Evolutionary conservation across 1,284 basidiomycete genomes (phyloP).

Genomic region (Agaricales sp.): DNA sequence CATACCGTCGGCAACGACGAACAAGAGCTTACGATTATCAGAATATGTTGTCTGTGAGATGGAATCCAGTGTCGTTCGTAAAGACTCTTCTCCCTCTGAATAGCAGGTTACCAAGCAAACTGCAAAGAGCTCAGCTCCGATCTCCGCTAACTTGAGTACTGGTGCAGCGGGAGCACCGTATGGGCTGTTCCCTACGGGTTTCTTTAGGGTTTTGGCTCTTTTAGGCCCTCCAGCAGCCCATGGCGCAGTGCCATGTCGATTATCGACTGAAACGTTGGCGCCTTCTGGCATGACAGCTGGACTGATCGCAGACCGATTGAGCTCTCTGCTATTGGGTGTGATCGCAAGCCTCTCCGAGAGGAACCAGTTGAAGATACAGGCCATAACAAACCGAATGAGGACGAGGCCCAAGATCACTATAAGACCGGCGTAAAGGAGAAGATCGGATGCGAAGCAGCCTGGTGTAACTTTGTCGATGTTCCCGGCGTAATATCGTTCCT

Average conservation of each 20-base stretch:
- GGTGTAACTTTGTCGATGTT: conserved; percentile 95
- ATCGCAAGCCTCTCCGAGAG: conserved; percentile 72
- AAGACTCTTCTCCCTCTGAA: conserved; percentile 90
- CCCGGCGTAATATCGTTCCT: conserved; percentile 82
- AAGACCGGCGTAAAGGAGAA: conserved; percentile 89
- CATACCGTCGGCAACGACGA: conserved; percentile 97
- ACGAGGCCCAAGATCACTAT: conserved; percentile 89
- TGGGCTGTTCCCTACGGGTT: conserved; percentile 39
- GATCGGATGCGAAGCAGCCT: conserved; percentile 86
- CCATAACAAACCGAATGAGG: conserved; percentile 90
- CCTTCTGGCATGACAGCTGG: conserved; percentile 95
- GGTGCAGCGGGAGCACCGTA: conserved; percentile 48
- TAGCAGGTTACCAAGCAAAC: conserved; percentile 97
- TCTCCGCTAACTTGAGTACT: conserved; percentile 75
- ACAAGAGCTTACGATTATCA: conserved; percentile 85
- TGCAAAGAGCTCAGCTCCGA: conserved; percentile 89
- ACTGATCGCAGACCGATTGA: conserved; percentile 73
- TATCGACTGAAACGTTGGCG: conserved; percentile 84
- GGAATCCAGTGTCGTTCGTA: conserved; percentile 87
- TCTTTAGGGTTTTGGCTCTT: conserved; percentile 31
- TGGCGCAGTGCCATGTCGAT: conserved; percentile 84
- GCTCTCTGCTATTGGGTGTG: conserved; percentile 55
- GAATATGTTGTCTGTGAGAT: conserved; percentile 88
- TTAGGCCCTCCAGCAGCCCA: conserved; percentile 56
- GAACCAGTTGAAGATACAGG: conserved; percentile 95